A percentile compares a stretch with the other conserved stretches of the same genome.
phyloP scores from a whole-genome alignment of 2,329 filamentous ascomycete genomes.

The Fusarium protoensiforme region DNA sequence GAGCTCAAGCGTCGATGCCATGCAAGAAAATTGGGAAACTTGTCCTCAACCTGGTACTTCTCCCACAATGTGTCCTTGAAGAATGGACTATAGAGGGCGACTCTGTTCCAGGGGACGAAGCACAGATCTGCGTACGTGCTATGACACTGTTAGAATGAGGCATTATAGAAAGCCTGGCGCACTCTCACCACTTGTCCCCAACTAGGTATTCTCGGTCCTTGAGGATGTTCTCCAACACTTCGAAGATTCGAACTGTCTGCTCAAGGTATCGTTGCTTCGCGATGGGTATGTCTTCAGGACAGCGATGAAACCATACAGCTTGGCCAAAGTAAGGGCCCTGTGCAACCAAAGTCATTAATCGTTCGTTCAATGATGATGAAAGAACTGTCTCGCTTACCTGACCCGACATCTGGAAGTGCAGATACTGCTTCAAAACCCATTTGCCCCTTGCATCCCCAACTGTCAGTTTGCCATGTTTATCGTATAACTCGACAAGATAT shows the following conservation, averaged over 20 bases:
- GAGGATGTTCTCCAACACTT: neutral
- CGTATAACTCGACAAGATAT: neutral
- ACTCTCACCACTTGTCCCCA: neutral
- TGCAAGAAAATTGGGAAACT: neutral
- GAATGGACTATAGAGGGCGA: neutral
- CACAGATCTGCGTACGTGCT: neutral
- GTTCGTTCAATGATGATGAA: too few relatives aligned
- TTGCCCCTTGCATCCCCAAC: neutral
- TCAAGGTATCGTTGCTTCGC: neutral
- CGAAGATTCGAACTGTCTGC: neutral
- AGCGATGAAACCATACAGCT: neutral
- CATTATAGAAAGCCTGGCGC: neutral
- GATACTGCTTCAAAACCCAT: neutral
- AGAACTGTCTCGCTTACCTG: neutral
- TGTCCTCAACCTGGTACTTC: neutral
- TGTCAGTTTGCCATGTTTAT: neutral
- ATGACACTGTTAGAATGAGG: neutral
- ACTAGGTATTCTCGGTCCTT: neutral
- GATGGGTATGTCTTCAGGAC: neutral
- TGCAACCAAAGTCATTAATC: neutral
- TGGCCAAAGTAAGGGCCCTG: neutral
- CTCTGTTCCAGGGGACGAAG: neutral
- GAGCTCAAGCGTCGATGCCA: neutral
- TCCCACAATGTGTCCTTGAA: neutral
- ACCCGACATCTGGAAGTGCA: neutral